Percentiles rank a stretch among this genome's conserved stretches.
Evolutionary conservation across 2,329 filamentous ascomycete genomes (phyloP).

Genomic region (Lithohypha guttulata): DNA sequence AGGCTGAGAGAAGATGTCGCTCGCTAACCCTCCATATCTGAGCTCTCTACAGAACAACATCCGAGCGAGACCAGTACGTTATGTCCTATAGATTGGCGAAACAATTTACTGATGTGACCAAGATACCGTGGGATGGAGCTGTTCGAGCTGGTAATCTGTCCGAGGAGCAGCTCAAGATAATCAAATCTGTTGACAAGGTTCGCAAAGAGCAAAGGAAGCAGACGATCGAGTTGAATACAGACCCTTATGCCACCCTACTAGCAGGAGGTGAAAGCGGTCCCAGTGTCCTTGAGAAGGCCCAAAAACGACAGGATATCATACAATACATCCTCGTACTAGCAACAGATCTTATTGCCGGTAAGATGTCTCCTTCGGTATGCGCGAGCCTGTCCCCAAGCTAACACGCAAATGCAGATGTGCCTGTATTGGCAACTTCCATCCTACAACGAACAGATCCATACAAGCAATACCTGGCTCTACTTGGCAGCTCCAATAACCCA

Average conservation of each 20-base stretch:
- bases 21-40: conserved; percentile 70
- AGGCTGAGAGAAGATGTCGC: conserved; percentile 54
- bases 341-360: conserved; percentile 77
- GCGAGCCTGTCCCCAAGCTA: neutral
- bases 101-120: neutral
- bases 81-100: neutral
- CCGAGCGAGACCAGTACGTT: conserved; percentile 58
- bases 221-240: conserved; percentile 66
- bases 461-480: conserved; percentile 71
- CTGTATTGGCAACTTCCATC: conserved; percentile 64
- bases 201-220: conserved; percentile 82
- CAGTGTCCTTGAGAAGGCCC: conserved; percentile 75
- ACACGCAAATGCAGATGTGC: conserved; percentile 52
- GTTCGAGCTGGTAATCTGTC: conserved; percentile 88
- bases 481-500: conserved; percentile 71
- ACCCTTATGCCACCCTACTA: conserved; percentile 70
- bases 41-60: conserved; percentile 93
- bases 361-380: neutral
- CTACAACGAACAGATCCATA: conserved; percentile 59
- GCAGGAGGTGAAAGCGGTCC: conserved; percentile 55
- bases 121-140: conserved; percentile 92
- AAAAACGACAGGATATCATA: conserved; percentile 78
- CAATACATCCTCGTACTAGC: conserved; percentile 90
- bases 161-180: conserved; percentile 86
- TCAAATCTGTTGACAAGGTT: conserved; percentile 92